A percentile compares a stretch with the other conserved stretches of the same genome.
Evolutionary conservation across 495 filamentous ascomycete genomes (phyloP).

Genomic region (Penicillium macrosclerotiorum): DNA sequence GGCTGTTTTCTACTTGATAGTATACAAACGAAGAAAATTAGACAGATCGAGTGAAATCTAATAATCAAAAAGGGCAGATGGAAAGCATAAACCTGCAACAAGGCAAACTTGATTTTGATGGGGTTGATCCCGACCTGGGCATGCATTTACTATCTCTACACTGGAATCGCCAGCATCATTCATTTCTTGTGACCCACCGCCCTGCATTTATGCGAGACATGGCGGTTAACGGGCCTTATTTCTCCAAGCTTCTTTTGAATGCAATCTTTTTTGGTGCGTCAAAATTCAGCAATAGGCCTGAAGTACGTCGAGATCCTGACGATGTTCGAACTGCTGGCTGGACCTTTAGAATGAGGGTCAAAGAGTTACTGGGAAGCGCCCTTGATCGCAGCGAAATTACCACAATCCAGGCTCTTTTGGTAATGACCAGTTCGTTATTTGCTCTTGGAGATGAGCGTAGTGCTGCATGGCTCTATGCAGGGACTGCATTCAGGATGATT

Average conservation of each 20-base stretch:
- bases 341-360: constrained; percentile 28
- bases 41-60: neutral
- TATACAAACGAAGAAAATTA: too few relatives aligned
- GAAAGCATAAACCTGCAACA: constrained; percentile 27
- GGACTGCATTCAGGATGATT: constrained; percentile 34
- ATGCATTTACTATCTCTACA: constrained; percentile 40
- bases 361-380: constrained; percentile 26
- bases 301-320: constrained; percentile 30
- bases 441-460: constrained; percentile 26
- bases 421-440: constrained; percentile 30
- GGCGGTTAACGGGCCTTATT: constrained; percentile 35
- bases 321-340: constrained; percentile 24
- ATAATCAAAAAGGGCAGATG: constrained; percentile 20
- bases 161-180: constrained; percentile 41
- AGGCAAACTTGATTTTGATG: constrained; percentile 41
- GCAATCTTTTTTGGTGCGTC: constrained; percentile 39
- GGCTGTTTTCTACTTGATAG: too few relatives aligned
- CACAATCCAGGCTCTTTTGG: constrained; percentile 27
- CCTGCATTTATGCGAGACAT: constrained; percentile 44
- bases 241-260: constrained; percentile 40
- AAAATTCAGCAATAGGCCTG: constrained; percentile 29
- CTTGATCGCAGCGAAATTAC: constrained; percentile 29
- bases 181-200: constrained; percentile 34
- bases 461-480: constrained; percentile 39
- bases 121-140: constrained; percentile 36